phyloP scores from a whole-genome alignment of 2,329 filamentous ascomycete genomes.

The Claviceps africana region DNA sequence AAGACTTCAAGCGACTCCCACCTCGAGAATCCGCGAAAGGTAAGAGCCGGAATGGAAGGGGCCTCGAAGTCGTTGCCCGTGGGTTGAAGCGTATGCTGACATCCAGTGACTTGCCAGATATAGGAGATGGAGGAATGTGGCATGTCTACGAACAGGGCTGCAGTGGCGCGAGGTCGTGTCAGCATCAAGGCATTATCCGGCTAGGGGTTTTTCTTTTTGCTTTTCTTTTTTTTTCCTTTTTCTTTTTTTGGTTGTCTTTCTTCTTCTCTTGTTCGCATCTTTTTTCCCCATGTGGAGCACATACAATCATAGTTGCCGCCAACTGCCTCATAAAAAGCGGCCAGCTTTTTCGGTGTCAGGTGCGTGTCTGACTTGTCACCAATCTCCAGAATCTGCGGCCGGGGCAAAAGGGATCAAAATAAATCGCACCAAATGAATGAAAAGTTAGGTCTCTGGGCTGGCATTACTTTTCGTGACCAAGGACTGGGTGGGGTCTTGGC shows the following conservation, averaged over 20 bases:
- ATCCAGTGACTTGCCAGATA: constrained; percentile 84
- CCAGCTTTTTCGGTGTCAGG: constrained; percentile 54
- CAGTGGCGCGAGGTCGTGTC: constrained; percentile 1
- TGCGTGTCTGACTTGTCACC: constrained; percentile 39
- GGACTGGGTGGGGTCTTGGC: not conserved
- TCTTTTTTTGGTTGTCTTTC: not conserved
- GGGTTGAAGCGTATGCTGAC: constrained; percentile 75
- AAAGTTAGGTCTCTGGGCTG: constrained; percentile 8
- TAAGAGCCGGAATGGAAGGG: constrained; percentile 71
- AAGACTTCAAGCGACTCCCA: constrained; percentile 91
- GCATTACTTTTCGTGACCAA: not conserved
- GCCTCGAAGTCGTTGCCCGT: constrained; percentile 56
- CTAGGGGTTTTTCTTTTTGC: not conserved
- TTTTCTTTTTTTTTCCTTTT: not conserved
- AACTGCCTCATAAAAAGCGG: constrained; percentile 62
- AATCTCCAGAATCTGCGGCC: constrained; percentile 37
- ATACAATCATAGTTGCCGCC: constrained; percentile 61
- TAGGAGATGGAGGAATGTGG: constrained; percentile 66
- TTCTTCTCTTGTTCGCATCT: not conserved
- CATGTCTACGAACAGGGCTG: constrained; percentile 63
- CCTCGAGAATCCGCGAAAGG: constrained; percentile 70
- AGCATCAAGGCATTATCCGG: not conserved
- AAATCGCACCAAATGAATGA: no score
- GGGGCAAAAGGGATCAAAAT: not conserved
- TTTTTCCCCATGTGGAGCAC: constrained; percentile 10